Percentiles rank a stretch among this genome's conserved stretches.
Evolutionary conservation across 2,329 filamentous ascomycete species (phyloP).

Genomic region (Penicillium sp.): DNA sequence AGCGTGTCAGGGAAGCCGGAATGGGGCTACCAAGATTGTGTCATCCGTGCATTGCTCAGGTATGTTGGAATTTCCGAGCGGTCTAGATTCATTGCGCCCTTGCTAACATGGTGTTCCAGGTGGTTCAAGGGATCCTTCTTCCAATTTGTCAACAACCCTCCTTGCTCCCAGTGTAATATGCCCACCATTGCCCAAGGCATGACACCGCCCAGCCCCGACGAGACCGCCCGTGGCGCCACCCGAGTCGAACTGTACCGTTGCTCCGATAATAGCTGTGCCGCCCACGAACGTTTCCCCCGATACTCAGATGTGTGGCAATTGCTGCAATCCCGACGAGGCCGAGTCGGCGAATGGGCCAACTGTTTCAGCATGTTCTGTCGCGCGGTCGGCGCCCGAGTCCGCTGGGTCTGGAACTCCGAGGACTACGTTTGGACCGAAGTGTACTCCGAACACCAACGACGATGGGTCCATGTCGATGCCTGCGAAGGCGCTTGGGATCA

Average conservation of each 20-base stretch:
- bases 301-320: conserved; percentile 95
- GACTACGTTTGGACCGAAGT: conserved; percentile 98
- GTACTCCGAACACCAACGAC: conserved; percentile 87
- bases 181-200: conserved; percentile 82
- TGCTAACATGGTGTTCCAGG: conserved; percentile 46
- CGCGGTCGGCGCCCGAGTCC: conserved; percentile 83
- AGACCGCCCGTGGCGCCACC: conserved; percentile 82
- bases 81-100: conserved; percentile 15
- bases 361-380: conserved; percentile 98
- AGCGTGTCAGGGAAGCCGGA: conserved; percentile 82
- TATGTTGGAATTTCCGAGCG: conserved; percentile 46
- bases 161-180: conserved; percentile 77
- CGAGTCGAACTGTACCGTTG: conserved; percentile 90
- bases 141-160: conserved; percentile 93
- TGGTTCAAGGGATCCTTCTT: conserved; percentile 98
- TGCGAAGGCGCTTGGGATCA: conserved; percentile 97
- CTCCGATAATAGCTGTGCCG: conserved; percentile 71
- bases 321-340: conserved; percentile 80
- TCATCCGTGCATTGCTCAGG: conserved; percentile 83
- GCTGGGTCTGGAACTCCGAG: conserved; percentile 98
- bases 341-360: conserved; percentile 95
- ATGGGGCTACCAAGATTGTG: conserved; percentile 98
- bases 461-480: conserved; percentile 95
- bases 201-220: conserved; percentile 82
- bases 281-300: conserved; percentile 85